Base-by-base conservation (phyloP, 1,139 yeast genomes). In the Yamadazyma friedrichii region DNA sequence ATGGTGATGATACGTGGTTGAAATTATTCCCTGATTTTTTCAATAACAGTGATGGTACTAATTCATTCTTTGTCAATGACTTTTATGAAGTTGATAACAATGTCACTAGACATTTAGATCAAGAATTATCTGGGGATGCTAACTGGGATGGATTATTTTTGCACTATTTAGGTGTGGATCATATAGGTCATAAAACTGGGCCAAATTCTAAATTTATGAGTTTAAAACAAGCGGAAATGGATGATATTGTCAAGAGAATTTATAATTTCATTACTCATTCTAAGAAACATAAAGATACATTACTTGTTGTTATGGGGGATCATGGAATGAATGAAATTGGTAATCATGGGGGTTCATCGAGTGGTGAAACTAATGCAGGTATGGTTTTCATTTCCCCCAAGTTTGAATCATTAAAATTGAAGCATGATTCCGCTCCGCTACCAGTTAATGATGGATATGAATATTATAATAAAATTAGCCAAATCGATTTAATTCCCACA, bases 1-100 rank as follows among this genome's bases (percentile, higher is more conserved):
- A 78, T 65, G 99, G 99, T 20, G 98, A 93, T 61, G 98, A 93
- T 58, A 93, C 98, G 1, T 94, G 98, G 99, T 65, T 91, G 49
- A 91, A 89, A 56, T 70, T 93, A 36, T 94, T 89, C 52, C 93
- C 93, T 0, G 56, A 55, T 15, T 72, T 73, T 50, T 91, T 93
- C 55, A 69, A 70, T 24, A 70, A 74, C 42, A 65, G 61, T 16
- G 98, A 93, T 38, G 98, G 98, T 1, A 93, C 98, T 0, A 83
- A 87, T 37, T 88, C 97, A 37, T 94, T 93, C 57, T 93, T 87
- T 58, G 98, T 94, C 1, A 83, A 94, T 45, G 98, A 94, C 56
- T 93, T 86, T 58, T 87, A 94, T 1, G 95, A 91, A 49, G 98
- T 94, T 5, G 98, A 93, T 54, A 74, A 76, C 49, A 94, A 94